Conservation (phyloP, 2,329 filamentous ascomycete genomes). For the Pyricularia sp. region DNA sequence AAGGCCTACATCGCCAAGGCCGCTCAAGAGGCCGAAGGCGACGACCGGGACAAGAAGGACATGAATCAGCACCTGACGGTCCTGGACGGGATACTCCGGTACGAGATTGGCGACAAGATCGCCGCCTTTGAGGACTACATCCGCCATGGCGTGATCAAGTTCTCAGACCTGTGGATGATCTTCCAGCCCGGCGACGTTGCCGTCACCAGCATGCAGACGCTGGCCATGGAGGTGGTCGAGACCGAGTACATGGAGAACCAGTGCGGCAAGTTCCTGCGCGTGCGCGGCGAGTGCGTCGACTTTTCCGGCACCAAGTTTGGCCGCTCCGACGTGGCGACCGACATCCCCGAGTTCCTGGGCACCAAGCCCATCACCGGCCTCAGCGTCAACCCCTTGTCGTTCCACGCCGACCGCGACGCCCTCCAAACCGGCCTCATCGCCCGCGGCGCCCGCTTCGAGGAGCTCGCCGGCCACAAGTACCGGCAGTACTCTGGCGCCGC, state of each 20-base stretch:
- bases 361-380: conserved; percentile 34
- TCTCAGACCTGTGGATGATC: conserved; percentile 42
- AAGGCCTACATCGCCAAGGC: conserved; percentile 28
- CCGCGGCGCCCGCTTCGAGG: conserved; percentile 34
- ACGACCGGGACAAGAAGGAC: conserved; percentile 25
- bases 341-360: conserved; percentile 31
- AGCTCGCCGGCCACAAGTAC: conserved; percentile 35
- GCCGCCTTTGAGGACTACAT: conserved; percentile 40
- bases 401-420: conserved; percentile 28
- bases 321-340: conserved; percentile 22
- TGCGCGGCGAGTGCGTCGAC: conserved; percentile 33
- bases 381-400: conserved; percentile 32
- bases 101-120: conserved; percentile 41
- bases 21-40: neutral
- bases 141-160: conserved; percentile 42
- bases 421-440: conserved; percentile 24
- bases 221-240: conserved; percentile 27
- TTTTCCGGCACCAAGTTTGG: conserved; percentile 40
- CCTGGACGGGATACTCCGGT: conserved; percentile 34
- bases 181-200: conserved; percentile 35
- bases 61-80: conserved; percentile 37
- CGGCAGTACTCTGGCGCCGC: conserved; percentile 28
- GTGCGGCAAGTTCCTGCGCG: conserved; percentile 27
- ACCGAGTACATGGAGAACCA: conserved; percentile 26
- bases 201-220: conserved; percentile 26